Conservation (phyloP, 139 green algal genomes). For the Closterium sp. region DNA sequence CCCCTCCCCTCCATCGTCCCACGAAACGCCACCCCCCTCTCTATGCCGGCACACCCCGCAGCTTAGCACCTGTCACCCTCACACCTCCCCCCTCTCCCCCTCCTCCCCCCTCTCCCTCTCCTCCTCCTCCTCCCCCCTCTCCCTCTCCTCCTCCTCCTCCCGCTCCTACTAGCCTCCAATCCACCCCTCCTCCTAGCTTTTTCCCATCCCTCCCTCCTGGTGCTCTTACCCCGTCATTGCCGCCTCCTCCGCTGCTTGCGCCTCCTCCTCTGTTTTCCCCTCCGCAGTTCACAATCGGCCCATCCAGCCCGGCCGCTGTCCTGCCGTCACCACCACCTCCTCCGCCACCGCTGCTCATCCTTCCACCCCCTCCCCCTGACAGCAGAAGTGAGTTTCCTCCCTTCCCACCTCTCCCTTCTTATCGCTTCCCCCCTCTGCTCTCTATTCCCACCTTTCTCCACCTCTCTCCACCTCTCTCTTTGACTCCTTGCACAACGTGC, state of each 20-base stretch:
- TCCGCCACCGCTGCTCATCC: no score
- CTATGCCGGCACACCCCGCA: background rate
- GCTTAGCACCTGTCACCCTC: background rate
- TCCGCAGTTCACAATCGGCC: background rate
- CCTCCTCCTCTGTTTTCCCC: background rate
- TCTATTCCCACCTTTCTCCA: no score
- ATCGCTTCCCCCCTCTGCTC: no score
- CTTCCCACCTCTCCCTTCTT: no score
- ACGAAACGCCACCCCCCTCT: background rate
- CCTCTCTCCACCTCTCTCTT: no score
- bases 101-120: no score
- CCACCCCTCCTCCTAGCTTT: no score
- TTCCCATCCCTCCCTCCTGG: background rate
- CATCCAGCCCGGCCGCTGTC: background rate
- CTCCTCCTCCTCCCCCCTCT: background rate
- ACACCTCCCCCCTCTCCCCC: background rate
- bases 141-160: background rate
- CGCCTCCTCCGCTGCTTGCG: background rate
- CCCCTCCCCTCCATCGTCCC: background rate
- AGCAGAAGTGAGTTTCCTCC: no score
- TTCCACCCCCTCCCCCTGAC: no score
- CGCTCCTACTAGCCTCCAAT: background rate
- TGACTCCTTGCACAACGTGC: no score
- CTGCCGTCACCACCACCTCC: no score
- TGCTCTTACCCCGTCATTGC: background rate